A percentile compares a stretch with the other conserved stretches of the same genome.
These are phyloP conservation scores for Harringtonia lauricola DNA, from an alignment of 2,329 filamentous ascomycete species.

Conservation along the genomic window DNA sequence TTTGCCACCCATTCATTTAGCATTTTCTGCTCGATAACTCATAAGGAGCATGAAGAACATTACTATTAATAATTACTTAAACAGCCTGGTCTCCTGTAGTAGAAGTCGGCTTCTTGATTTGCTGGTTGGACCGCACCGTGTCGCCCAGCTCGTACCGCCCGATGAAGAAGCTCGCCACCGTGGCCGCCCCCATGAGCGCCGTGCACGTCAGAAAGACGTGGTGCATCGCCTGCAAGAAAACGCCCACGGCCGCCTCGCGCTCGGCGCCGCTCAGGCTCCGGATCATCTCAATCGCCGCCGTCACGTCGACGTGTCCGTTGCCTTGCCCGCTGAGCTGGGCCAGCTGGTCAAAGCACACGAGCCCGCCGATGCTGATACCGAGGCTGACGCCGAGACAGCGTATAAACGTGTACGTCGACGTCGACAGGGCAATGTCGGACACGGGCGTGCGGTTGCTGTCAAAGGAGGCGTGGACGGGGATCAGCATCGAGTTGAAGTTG, in stretches of 20 bases:
- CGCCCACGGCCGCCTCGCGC: not conserved
- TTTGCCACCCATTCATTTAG: no score
- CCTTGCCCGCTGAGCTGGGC: not conserved
- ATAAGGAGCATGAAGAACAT: no score
- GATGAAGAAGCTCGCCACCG: not conserved
- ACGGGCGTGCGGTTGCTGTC: not conserved
- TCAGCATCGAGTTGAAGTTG: not conserved
- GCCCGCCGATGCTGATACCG: not conserved
- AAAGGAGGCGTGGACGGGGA: not conserved
- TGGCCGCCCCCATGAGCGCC: not conserved
- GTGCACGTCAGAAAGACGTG: not conserved
- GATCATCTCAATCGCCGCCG: not conserved
- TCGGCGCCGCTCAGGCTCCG: not conserved
- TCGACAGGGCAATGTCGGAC: not conserved
- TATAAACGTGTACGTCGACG: not conserved
- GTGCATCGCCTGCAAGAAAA: not conserved
- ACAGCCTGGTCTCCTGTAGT: no score
- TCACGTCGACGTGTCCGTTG: not conserved
- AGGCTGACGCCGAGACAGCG: not conserved
- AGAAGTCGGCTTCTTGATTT: not conserved
- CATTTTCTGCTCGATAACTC: no score
- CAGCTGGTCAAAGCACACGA: not conserved
- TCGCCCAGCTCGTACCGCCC: not conserved
- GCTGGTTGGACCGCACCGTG: not conserved
- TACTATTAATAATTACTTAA: no score